Evolutionary conservation across 2,329 filamentous ascomycete genomes (phyloP), one percentile per base, ranked within the genome.

Genomic region (Colletotrichum australisinense): DNA sequence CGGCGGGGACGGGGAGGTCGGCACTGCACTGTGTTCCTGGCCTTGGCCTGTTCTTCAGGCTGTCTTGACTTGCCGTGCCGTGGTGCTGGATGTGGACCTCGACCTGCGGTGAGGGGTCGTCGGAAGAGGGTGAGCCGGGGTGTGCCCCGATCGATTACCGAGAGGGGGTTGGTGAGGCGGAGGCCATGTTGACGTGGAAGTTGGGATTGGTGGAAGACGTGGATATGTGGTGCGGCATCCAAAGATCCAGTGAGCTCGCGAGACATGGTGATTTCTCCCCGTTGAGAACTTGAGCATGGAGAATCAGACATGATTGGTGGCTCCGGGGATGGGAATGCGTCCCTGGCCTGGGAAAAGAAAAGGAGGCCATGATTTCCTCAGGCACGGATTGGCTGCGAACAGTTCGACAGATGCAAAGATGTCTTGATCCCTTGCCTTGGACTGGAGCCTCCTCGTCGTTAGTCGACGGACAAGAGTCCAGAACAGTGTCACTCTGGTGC

Each of bases 101-200:
- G 32, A 56, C 7, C 52, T 42, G 62, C 66, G 28, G 67, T 65
- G 71, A 71, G 67, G 71, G 59, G 60, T 30, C 35, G 9, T 52
- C 55, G 62, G 56, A 38, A 56, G 67, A 57, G 35, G 53, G 55
- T 19, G 59, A 72, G 5, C 66, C 24, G 46, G 70, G 70, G 53
- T 69, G 59, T 30, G 30, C 56, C 24, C 63, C 60, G 67, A 73
- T 62, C 60, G 69, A 65, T 70, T 70, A 22, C 67, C 67, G 71
- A 65, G 62, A 66, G 63, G 55, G 42, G 60, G 42, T 65, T 65
- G 26, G 46, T 35, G 46, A 6, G 32, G 67, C 49, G 22, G 56
- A 62, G 56, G 49, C 11, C 16, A 32, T 56, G 58, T 55, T 30
- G 42, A 56, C 60, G 59, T 30, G 58, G 16, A 60, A 35, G 24